Percentiles rank a stretch among this genome's conserved stretches.
Evolutionary conservation across 768 basidiomycete genomes (phyloP).

Genomic region (Scleroderma citrinum): DNA sequence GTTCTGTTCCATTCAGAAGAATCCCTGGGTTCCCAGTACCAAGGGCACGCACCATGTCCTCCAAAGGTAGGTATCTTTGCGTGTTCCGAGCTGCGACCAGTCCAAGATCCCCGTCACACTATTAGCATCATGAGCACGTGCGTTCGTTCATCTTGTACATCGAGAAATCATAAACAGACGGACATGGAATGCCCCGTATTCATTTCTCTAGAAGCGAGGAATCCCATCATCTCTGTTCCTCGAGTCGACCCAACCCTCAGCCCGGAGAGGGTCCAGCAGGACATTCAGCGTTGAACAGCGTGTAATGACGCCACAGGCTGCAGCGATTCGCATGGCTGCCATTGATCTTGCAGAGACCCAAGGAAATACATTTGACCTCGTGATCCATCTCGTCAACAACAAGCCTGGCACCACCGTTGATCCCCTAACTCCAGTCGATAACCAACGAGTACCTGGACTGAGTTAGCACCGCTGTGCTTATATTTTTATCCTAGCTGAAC

Average conservation of each 20-base stretch:
- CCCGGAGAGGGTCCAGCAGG: not conserved
- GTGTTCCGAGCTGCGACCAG: no score
- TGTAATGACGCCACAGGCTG: no score
- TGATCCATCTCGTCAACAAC: no score
- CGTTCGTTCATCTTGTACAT: not conserved
- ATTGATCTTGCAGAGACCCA: no score
- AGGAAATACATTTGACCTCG: no score
- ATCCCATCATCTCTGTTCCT: not conserved
- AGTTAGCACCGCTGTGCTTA: not conserved
- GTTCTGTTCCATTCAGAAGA: not conserved
- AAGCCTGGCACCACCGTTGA: no score
- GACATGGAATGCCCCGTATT: conserved; percentile 1
- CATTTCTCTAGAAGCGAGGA: not conserved
- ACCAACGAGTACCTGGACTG: not conserved
- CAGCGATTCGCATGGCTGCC: no score
- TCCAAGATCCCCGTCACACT: not conserved
- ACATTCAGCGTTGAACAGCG: no score
- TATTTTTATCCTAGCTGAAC: not conserved
- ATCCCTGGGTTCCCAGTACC: no score
- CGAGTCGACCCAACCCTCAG: not conserved
- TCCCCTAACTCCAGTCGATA: no score
- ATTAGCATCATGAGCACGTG: not conserved
- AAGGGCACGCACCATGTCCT: not conserved
- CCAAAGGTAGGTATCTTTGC: no score
- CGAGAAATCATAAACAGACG: not conserved